phyloP scores from a whole-genome alignment of 495 filamentous ascomycete genomes.

The Lepraria neglecta region DNA sequence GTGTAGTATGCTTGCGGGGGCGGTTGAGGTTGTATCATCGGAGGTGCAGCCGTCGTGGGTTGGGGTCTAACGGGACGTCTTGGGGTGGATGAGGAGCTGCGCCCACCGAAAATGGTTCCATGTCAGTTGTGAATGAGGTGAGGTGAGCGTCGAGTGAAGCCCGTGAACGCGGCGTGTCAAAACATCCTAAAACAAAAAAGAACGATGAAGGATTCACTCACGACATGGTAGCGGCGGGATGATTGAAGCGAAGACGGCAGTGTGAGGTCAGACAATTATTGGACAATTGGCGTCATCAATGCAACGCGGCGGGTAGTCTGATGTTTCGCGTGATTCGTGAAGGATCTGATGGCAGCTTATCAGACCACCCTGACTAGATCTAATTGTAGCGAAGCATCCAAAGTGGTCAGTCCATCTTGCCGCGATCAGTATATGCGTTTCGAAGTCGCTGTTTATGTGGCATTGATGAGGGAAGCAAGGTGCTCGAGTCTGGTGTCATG shows the following conservation, averaged over 20 bases:
- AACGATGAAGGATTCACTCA: constrained; percentile 35
- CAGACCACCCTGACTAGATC: constrained; percentile 16
- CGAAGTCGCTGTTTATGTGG: constrained; percentile 13
- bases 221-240: constrained; percentile 42
- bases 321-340: constrained; percentile 10
- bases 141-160: not conserved
- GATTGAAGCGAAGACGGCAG: constrained; percentile 25
- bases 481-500: constrained; percentile 13
- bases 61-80: constrained; percentile 21
- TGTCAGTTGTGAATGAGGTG: constrained; percentile 6
- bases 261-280: constrained; percentile 17
- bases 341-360: constrained; percentile 19
- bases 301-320: constrained; percentile 20
- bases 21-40: constrained; percentile 38
- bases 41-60: constrained; percentile 15
- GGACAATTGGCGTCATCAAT: constrained; percentile 28
- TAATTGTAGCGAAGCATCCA: constrained; percentile 13
- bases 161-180: constrained; percentile 10
- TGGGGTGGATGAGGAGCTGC: constrained; percentile 20
- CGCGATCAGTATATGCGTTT: constrained; percentile 17
- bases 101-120: constrained; percentile 6
- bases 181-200: constrained; percentile 6
- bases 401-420: constrained; percentile 16
- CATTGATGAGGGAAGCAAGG: constrained; percentile 17
- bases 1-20: constrained; percentile 36